Percentiles rank a stretch among this genome's conserved stretches.
Evolutionary conservation across 228 moss, liverwort and hornwort species (phyloP).

Genomic region (Sphagnum magellanicum): DNA sequence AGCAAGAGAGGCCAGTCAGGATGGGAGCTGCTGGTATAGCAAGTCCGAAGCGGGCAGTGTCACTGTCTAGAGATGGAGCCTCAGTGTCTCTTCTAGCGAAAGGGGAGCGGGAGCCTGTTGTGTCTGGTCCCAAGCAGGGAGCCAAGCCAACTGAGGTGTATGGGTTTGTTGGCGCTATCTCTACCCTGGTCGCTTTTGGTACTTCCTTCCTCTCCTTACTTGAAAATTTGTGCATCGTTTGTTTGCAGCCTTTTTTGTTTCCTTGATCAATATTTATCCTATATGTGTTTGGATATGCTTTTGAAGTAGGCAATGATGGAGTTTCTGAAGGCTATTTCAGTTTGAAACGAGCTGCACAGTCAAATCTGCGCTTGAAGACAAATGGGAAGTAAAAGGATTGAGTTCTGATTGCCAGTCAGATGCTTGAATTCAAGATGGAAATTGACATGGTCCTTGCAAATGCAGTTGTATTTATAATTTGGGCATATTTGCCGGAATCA

Average conservation of each 20-base stretch:
- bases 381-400: neutral
- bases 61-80: constrained; percentile 30
- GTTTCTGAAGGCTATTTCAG: neutral
- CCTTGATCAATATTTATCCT: neutral
- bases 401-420: neutral
- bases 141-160: constrained; percentile 96
- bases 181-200: constrained; percentile 70
- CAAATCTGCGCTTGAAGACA: neutral
- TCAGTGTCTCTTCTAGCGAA: constrained; percentile 15
- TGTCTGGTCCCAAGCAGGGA: constrained; percentile 45
- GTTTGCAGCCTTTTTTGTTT: neutral
- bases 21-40: constrained; percentile 8
- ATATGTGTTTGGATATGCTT: neutral
- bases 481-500: constrained; percentile 88
- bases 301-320: neutral
- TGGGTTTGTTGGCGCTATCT: constrained; percentile 91
- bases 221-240: neutral
- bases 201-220: constrained; percentile 1
- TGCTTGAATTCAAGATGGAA: neutral
- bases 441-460: constrained; percentile 1
- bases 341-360: neutral
- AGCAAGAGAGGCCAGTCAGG: too few species aligned
- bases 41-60: constrained; percentile 49
- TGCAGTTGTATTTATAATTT: constrained; percentile 61
- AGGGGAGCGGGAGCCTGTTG: constrained; percentile 27